Evolutionary conservation across 495 filamentous ascomycete genomes (phyloP).

Genomic region (Achaetomiella virescens): DNA sequence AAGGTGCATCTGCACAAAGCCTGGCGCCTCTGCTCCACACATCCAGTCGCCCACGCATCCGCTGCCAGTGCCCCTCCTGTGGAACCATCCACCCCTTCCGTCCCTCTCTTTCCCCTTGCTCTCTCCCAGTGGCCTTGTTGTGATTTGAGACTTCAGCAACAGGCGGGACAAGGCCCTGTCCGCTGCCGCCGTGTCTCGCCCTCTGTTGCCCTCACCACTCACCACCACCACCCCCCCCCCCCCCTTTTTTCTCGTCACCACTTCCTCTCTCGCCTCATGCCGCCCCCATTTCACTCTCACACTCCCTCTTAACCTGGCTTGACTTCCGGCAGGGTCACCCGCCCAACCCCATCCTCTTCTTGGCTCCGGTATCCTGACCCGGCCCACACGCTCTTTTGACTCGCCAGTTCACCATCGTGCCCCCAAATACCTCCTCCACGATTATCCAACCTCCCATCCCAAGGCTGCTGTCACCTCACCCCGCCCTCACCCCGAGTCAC

Average conservation of each 20-base stretch:
- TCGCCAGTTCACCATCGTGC: conserved; percentile 10
- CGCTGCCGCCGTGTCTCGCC: conserved; percentile 11
- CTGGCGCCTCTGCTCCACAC: neutral
- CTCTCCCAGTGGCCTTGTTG: neutral
- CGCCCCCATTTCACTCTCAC: conserved; percentile 5
- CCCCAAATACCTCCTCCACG: conserved; percentile 9
- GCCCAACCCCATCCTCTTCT: conserved; percentile 18
- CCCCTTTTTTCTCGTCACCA: conserved; percentile 8
- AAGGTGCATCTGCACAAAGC: neutral
- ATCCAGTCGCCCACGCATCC: neutral
- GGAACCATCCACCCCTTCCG: neutral
- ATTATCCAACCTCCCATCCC: neutral
- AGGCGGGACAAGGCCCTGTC: conserved; percentile 11
- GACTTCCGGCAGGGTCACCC: conserved; percentile 20
- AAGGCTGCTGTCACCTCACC: neutral
- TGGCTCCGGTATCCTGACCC: conserved; percentile 18
- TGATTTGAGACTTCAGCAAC: conserved; percentile 10
- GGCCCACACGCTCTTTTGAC: conserved; percentile 32
- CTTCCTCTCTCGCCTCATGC: conserved; percentile 2
- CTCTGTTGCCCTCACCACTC: conserved; percentile 12
- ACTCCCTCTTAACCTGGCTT: conserved; percentile 29
- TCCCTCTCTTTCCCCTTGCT: neutral
- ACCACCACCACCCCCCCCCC: conserved; percentile 3
- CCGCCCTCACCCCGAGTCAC: conserved; percentile 39
- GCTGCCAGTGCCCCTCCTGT: no score